A percentile compares a stretch with the other conserved stretches of the same genome.
Evolutionary conservation across 495 filamentous ascomycete species (phyloP).

Genomic region (Hyaloscypha hepaticicola): DNA sequence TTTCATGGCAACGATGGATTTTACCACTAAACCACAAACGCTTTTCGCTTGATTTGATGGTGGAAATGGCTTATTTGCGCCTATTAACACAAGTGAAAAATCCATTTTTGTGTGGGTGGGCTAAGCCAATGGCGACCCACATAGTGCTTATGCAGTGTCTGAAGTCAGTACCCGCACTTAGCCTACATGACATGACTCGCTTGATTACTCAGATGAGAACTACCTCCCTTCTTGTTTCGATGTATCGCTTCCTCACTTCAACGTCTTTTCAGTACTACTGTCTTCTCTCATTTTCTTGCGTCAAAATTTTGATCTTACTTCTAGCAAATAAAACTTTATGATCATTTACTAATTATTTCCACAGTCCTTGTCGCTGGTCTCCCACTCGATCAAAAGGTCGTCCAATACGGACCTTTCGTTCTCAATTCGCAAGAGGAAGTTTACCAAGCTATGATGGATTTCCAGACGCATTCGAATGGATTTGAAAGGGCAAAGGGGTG

Average conservation of each 20-base stretch:
- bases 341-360: slow-evolving; percentile 10
- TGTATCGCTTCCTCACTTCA: not conserved
- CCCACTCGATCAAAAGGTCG: slow-evolving; percentile 85
- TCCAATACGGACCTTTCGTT: slow-evolving; percentile 97
- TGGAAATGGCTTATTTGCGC: not conserved
- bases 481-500: slow-evolving; percentile 85
- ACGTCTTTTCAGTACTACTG: too few species aligned
- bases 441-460: slow-evolving; percentile 87
- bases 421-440: slow-evolving; percentile 81
- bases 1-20: slow-evolving; percentile 30
- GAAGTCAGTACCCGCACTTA: slow-evolving; percentile 6
- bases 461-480: slow-evolving; percentile 77
- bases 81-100: not conserved
- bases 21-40: slow-evolving; percentile 32
- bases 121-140: not conserved
- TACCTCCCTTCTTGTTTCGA: not conserved
- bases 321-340: not conserved
- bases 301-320: not conserved
- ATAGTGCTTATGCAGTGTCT: not conserved
- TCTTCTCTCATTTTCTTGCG: not conserved
- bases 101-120: slow-evolving; percentile 5
- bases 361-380: slow-evolving; percentile 76
- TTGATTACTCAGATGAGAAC: not conserved
- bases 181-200: not conserved
- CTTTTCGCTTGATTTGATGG: slow-evolving; percentile 7